Evolutionary conservation across 2,329 filamentous ascomycete genomes (phyloP).

Genomic region (Colletotrichum orchidophilum): DNA sequence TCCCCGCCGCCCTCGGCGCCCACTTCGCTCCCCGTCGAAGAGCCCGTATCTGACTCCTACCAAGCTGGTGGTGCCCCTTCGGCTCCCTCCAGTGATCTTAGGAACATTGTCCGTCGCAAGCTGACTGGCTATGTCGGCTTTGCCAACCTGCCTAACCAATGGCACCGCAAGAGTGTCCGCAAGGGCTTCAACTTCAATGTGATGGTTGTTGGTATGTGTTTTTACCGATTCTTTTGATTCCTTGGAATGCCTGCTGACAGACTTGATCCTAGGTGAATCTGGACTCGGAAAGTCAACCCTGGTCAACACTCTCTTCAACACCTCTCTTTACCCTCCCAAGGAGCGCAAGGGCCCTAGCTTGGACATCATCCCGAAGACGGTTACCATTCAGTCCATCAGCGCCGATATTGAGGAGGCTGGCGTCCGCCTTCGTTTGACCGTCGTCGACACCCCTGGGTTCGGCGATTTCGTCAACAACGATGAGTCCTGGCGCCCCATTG

Average conservation of each 20-base stretch:
- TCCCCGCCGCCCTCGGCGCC: slow-evolving; percentile 52
- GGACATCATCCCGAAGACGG: slow-evolving; percentile 98
- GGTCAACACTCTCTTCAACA: slow-evolving; percentile 99
- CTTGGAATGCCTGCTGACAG: slow-evolving; percentile 19
- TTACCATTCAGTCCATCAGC: slow-evolving; percentile 93
- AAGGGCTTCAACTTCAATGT: slow-evolving; percentile 99
- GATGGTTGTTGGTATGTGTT: slow-evolving; percentile 95
- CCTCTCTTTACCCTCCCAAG: slow-evolving; percentile 96
- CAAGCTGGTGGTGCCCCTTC: slow-evolving; percentile 41
- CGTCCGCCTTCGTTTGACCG: slow-evolving; percentile 93
- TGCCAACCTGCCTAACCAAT: slow-evolving; percentile 98
- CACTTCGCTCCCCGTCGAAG: slow-evolving; percentile 49
- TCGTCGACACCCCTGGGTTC: slow-evolving; percentile 97
- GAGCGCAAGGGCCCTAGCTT: slow-evolving; percentile 97
- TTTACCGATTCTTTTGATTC: neutral
- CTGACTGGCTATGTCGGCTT: slow-evolving; percentile 98
- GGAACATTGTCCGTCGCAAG: slow-evolving; percentile 98
- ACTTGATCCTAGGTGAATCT: slow-evolving; percentile 80
- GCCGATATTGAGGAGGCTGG: slow-evolving; percentile 98
- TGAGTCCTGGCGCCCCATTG: slow-evolving; percentile 98
- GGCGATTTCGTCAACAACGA: slow-evolving; percentile 99
- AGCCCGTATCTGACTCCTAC: slow-evolving; percentile 48
- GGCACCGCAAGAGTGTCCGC: slow-evolving; percentile 99
- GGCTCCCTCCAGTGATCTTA: slow-evolving; percentile 72
- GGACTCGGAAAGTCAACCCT: slow-evolving; percentile 98